Evolutionary conservation across 306 rosid genomes (phyloP).

Genomic region (Trifolium dubium): DNA sequence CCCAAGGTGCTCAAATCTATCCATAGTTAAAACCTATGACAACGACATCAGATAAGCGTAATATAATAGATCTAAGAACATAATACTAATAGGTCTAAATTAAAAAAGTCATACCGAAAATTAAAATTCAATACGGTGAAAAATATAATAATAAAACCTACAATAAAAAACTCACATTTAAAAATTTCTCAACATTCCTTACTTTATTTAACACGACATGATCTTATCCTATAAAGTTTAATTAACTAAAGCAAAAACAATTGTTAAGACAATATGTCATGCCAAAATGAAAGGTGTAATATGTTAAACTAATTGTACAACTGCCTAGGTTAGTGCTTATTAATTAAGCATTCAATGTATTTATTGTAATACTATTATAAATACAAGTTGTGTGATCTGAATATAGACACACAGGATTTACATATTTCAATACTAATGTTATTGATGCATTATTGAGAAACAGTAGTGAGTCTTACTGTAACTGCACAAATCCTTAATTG

Average conservation of each 20-base stretch:
- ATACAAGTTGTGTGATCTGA: too few species aligned
- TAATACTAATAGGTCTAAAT: constrained; percentile 25
- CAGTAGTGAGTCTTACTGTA: neutral
- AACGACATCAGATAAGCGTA: constrained; percentile 41
- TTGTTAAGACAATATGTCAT: constrained; percentile 25
- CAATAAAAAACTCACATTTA: constrained; percentile 11
- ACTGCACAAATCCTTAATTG: constrained; percentile 20
- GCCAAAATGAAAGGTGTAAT: constrained; percentile 16
- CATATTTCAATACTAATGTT: neutral
- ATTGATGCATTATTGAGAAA: constrained; percentile 2
- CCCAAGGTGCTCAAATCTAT: constrained; percentile 92
- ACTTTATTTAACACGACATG: constrained; percentile 10
- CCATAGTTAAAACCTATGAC: constrained; percentile 85
- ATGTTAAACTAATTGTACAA: constrained; percentile 1
- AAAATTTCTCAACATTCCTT: neutral
- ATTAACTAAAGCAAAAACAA: neutral
- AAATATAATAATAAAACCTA: constrained; percentile 1
- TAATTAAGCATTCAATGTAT: too few species aligned
- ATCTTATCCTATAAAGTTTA: constrained; percentile 15
- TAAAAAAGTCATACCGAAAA: neutral
- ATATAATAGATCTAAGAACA: constrained; percentile 33
- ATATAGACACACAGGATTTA: too few species aligned
- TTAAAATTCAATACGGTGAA: constrained; percentile 1
- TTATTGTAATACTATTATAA: too few species aligned
- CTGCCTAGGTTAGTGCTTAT: too few species aligned